Conservation (phyloP, 805 yeast genomes). For the Candida koratica region DNA sequence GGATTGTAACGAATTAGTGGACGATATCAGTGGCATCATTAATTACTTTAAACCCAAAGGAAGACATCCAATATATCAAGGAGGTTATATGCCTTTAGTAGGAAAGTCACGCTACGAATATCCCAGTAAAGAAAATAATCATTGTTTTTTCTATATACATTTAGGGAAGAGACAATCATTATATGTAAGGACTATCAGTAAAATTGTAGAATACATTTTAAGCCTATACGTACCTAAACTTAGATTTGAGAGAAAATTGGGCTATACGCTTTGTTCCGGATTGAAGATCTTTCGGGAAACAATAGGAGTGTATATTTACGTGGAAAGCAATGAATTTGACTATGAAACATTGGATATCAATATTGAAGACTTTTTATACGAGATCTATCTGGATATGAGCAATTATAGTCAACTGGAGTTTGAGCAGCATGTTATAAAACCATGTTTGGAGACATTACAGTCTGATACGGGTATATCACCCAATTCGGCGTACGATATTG, state of each 20-base stretch:
- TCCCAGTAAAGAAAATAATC: slow-evolving; percentile 1
- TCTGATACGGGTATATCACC: slow-evolving; percentile 13
- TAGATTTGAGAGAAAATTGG: slow-evolving; percentile 9
- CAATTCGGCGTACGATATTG: slow-evolving; percentile 20
- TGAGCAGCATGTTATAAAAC: slow-evolving; percentile 2
- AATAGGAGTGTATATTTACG: slow-evolving; percentile 13
- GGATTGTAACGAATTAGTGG: slow-evolving; percentile 5
- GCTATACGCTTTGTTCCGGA: slow-evolving; percentile 11
- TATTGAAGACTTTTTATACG: slow-evolving; percentile 11
- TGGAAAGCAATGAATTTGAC: slow-evolving; percentile 13
- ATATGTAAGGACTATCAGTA: slow-evolving; percentile 8
- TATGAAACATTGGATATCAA: slow-evolving; percentile 1
- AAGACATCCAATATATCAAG: neutral
- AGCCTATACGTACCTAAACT: slow-evolving; percentile 1
- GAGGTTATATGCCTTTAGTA: slow-evolving; percentile 2
- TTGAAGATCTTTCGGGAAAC: slow-evolving; percentile 10
- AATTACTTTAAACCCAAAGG: slow-evolving; percentile 1
- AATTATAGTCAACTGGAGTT: slow-evolving; percentile 4
- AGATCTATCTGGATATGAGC: neutral
- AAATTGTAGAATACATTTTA: slow-evolving; percentile 9
- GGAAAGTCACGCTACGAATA: slow-evolving; percentile 7
- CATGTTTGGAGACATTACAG: slow-evolving; percentile 5
- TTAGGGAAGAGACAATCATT: slow-evolving; percentile 10
- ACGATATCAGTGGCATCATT: slow-evolving; percentile 6
- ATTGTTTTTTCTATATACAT: slow-evolving; percentile 11